Percentiles rank a stretch among this genome's conserved stretches.
Conservation (phyloP, 495 filamentous ascomycete genomes). For the Choiromyces venosus region DNA sequence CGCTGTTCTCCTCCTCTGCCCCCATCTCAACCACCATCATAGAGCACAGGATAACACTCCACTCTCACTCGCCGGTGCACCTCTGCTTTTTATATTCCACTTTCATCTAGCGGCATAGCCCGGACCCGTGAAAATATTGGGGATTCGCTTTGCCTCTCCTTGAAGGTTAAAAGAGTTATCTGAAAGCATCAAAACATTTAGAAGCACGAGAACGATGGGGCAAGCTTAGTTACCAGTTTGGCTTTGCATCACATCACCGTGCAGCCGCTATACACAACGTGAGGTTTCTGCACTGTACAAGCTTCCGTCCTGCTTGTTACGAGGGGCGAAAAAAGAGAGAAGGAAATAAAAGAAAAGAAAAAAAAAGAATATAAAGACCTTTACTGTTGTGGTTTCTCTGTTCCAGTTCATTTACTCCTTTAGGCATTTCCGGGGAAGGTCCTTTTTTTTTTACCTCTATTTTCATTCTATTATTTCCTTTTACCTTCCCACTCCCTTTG, state of each 20-base stretch:
- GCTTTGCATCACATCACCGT: slow-evolving; percentile 35
- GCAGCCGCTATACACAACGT: slow-evolving; percentile 21
- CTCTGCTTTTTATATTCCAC: slow-evolving; percentile 25
- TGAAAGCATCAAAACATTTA: slow-evolving; percentile 18
- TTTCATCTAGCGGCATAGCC: slow-evolving; percentile 28
- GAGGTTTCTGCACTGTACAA: slow-evolving; percentile 7
- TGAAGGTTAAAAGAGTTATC: background rate
- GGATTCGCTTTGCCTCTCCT: slow-evolving; percentile 23
- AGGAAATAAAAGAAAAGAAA: background rate
- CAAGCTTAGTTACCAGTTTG: slow-evolving; percentile 23
- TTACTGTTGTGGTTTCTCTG: background rate
- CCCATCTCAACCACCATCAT: background rate
- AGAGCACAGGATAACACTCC: background rate
- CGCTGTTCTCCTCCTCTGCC: background rate
- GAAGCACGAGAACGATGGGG: slow-evolving; percentile 18
- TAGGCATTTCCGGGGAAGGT: background rate
- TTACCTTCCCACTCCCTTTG: background rate
- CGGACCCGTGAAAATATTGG: slow-evolving; percentile 31
- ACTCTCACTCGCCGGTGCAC: background rate
- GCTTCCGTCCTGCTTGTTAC: slow-evolving; percentile 25
- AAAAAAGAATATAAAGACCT: background rate
- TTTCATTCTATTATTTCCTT: background rate
- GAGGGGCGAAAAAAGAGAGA: slow-evolving; percentile 3
- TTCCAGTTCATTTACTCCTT: background rate
- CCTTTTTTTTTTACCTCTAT: background rate